Percentiles rank a stretch among this genome's conserved stretches.
phyloP scores from a whole-genome alignment of 345 rosid species.

The Noccaea bulbosa region DNA sequence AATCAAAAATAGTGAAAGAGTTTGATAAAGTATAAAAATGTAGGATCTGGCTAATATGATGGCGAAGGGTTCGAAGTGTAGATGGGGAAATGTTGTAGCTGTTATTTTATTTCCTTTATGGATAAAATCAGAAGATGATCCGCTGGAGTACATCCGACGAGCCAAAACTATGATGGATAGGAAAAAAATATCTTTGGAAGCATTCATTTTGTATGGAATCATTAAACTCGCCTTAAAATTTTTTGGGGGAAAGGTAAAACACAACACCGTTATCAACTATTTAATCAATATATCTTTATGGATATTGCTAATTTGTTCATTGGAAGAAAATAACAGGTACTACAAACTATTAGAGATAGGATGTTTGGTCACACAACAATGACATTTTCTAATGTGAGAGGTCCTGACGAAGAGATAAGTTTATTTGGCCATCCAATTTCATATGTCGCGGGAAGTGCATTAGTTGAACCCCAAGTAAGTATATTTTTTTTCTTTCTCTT shows the following conservation, averaged over 20 bases:
- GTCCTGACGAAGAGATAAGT: slow-evolving; percentile 59
- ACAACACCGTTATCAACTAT: not conserved
- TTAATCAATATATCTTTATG: not conserved
- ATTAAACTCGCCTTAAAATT: slow-evolving; percentile 23
- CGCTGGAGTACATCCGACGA: slow-evolving; percentile 48
- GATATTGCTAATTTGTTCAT: not conserved
- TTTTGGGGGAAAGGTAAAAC: slow-evolving; percentile 50
- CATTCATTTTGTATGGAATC: slow-evolving; percentile 23
- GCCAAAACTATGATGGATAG: slow-evolving; percentile 51
- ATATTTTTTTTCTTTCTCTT: too few species aligned
- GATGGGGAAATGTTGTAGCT: slow-evolving; percentile 60
- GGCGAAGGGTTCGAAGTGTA: slow-evolving; percentile 44
- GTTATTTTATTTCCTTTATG: slow-evolving; percentile 49
- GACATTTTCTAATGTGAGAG: slow-evolving; percentile 56
- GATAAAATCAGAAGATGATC: slow-evolving; percentile 47
- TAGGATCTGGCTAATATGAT: slow-evolving; percentile 54
- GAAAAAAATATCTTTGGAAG: slow-evolving; percentile 56
- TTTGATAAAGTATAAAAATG: not conserved
- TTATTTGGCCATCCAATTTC: slow-evolving; percentile 56
- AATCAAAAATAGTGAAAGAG: not conserved
- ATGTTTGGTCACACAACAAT: slow-evolving; percentile 48
- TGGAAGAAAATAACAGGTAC: slow-evolving; percentile 38
- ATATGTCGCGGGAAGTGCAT: slow-evolving; percentile 56
- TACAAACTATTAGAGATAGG: slow-evolving; percentile 39
- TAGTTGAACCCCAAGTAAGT: slow-evolving; percentile 57